Conservation (phyloP, 345 rosid genomes). For the Camelina laxa region DNA sequence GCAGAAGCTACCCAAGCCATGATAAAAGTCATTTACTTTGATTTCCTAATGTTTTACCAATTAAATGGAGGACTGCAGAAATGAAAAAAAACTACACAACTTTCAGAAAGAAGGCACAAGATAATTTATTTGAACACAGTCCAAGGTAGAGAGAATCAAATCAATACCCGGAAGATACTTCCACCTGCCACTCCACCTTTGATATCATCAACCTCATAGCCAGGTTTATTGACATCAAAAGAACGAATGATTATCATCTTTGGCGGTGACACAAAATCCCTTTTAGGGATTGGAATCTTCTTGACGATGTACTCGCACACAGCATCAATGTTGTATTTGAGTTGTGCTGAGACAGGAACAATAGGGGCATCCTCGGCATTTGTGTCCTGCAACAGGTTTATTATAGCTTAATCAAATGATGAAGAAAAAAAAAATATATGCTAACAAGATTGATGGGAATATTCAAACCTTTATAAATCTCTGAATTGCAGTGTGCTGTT, state of each 20-base stretch:
- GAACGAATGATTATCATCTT: slow-evolving; percentile 96
- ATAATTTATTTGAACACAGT: no score
- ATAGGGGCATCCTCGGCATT: slow-evolving; percentile 91
- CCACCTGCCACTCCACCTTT: slow-evolving; percentile 99
- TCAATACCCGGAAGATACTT: slow-evolving; percentile 82
- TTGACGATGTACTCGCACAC: slow-evolving; percentile 94
- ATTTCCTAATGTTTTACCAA: no score
- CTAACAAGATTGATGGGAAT: no score
- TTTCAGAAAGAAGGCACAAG: no score
- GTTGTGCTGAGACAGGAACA: slow-evolving; percentile 94
- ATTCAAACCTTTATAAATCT: neutral
- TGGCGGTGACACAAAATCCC: slow-evolving; percentile 87
- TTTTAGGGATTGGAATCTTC: slow-evolving; percentile 92
- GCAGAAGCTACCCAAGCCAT: no score
- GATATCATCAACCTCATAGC: slow-evolving; percentile 89
- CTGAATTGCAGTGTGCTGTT: neutral
- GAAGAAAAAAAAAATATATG: neutral
- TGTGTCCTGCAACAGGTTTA: slow-evolving; percentile 62
- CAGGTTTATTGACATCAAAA: slow-evolving; percentile 96
- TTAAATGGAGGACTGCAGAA: no score
- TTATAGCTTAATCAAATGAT: slow-evolving; percentile 18
- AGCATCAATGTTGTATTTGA: slow-evolving; percentile 90
- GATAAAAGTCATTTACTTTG: no score
- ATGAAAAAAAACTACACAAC: no score
- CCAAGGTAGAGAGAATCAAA: neutral